These are phyloP conservation scores for Erodium trifolium DNA, from an alignment of 441 rosid species.

Conservation along the genomic window DNA sequence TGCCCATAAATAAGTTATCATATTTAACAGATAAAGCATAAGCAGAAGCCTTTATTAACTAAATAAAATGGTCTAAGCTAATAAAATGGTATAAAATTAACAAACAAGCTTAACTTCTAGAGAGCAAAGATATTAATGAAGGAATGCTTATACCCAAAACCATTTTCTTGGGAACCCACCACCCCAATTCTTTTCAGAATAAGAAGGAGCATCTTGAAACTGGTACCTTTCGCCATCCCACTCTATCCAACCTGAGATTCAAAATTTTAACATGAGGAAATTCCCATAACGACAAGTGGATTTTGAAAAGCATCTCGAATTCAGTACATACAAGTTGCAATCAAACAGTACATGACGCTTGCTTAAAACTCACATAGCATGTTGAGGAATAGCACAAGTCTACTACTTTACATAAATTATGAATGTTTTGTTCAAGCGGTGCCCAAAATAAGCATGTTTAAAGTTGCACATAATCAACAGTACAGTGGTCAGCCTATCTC, in stretches of 20 bases:
- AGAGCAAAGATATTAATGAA: constrained; percentile 15
- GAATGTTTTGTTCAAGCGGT: not conserved
- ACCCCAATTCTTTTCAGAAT: constrained; percentile 98
- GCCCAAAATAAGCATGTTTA: too few species aligned
- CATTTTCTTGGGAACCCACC: constrained; percentile 94
- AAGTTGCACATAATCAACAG: too few species aligned
- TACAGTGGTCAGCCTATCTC: too few species aligned
- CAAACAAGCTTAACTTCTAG: constrained; percentile 14
- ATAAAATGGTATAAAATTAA: not conserved
- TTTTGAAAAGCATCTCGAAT: constrained; percentile 10
- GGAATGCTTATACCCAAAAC: constrained; percentile 70
- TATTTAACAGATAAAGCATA: not conserved
- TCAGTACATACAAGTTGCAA: not conserved
- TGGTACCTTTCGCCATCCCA: constrained; percentile 93
- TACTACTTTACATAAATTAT: too few species aligned
- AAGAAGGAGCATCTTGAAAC: constrained; percentile 85
- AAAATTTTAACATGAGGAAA: constrained; percentile 16
- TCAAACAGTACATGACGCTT: not conserved
- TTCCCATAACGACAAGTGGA: constrained; percentile 12
- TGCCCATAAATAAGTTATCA: not conserved
- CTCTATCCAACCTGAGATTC: constrained; percentile 84
- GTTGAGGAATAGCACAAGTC: not conserved
- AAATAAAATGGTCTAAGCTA: not conserved
- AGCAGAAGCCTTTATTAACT: not conserved
- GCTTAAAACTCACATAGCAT: not conserved